phyloP scores from a whole-genome alignment of 495 filamentous ascomycete species.

The Baudoinia panamericana region DNA sequence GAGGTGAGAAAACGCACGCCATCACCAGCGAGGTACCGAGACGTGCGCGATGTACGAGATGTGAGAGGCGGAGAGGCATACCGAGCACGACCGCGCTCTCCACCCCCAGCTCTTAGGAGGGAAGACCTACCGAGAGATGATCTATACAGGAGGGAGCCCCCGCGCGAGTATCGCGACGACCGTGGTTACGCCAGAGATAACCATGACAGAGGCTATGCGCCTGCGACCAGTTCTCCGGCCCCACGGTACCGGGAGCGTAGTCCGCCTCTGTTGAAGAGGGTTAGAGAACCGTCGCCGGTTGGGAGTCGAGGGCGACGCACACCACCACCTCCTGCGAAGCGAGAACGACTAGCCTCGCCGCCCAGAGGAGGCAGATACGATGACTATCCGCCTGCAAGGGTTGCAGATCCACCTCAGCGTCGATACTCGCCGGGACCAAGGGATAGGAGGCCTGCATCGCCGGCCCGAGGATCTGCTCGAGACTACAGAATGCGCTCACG shows the following conservation, averaged over 20 bases:
- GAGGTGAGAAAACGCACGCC: constrained; percentile 12
- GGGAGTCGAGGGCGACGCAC: constrained; percentile 25
- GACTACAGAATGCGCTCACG: constrained; percentile 29
- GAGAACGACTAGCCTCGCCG: constrained; percentile 26
- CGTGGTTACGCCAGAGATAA: constrained; percentile 6
- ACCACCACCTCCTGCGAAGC: constrained; percentile 25
- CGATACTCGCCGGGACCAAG: constrained; percentile 21
- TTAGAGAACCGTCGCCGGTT: constrained; percentile 25
- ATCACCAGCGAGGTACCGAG: constrained; percentile 7
- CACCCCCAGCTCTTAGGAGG: constrained; percentile 20
- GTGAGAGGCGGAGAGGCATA: constrained; percentile 11
- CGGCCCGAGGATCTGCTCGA: constrained; percentile 6
- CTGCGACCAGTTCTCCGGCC: constrained; percentile 13
- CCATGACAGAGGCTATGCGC: constrained; percentile 9
- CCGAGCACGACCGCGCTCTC: constrained; percentile 27
- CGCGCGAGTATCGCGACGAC: constrained; percentile 19
- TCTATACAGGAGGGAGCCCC: constrained; percentile 16
- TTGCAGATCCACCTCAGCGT: constrained; percentile 12
- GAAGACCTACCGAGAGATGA: constrained; percentile 20
- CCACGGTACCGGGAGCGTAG: constrained; percentile 26
- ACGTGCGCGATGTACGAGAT: constrained; percentile 20
- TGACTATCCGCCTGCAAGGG: constrained; percentile 10
- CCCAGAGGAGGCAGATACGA: constrained; percentile 26
- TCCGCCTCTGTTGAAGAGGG: constrained; percentile 27
- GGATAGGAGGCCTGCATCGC: constrained; percentile 18